Percentiles rank a stretch among this genome's conserved stretches.
Conservation (phyloP, 208 protist genomes). For the Trypanosoma platydactyli region DNA sequence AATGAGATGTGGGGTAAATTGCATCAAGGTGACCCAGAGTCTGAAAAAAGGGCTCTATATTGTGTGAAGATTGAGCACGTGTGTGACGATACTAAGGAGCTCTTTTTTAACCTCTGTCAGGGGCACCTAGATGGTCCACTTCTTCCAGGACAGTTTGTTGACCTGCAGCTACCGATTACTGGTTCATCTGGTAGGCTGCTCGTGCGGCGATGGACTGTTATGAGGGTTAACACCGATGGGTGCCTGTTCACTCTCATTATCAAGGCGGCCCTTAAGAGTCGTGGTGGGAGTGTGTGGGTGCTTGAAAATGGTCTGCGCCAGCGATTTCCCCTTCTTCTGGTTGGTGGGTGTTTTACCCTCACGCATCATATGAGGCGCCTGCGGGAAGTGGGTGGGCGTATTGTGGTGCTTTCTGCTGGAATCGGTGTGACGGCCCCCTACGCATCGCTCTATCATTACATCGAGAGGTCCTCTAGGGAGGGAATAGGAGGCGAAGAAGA, state of each 20-base stretch:
- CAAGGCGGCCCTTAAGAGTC: constrained; percentile 34
- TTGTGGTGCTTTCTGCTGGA: constrained; percentile 80
- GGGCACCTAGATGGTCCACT: constrained; percentile 23
- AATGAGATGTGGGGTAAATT: neutral
- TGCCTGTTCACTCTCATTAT: constrained; percentile 70
- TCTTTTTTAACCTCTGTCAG: constrained; percentile 44
- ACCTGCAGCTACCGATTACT: constrained; percentile 56
- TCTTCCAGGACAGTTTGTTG: constrained; percentile 57
- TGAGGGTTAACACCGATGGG: constrained; percentile 38
- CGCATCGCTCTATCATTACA: constrained; percentile 43
- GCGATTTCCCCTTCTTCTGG: constrained; percentile 42
- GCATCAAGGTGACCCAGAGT: neutral
- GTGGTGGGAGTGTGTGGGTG: constrained; percentile 66
- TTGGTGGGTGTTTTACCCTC: constrained; percentile 75
- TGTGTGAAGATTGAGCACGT: constrained; percentile 33
- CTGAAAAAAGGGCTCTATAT: neutral
- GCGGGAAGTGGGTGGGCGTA: constrained; percentile 36
- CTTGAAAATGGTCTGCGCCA: constrained; percentile 47
- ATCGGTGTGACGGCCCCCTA: constrained; percentile 73
- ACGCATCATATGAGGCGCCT: constrained; percentile 50
- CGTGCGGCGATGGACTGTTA: constrained; percentile 69
- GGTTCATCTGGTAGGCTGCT: constrained; percentile 26
- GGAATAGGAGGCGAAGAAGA: too few relatives aligned
- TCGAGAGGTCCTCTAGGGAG: constrained; percentile 2
- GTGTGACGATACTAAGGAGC: constrained; percentile 54